These are phyloP conservation scores for Saccharomycopsis sp. DNA, from an alignment of 805 yeast species.

Conservation along the genomic window DNA sequence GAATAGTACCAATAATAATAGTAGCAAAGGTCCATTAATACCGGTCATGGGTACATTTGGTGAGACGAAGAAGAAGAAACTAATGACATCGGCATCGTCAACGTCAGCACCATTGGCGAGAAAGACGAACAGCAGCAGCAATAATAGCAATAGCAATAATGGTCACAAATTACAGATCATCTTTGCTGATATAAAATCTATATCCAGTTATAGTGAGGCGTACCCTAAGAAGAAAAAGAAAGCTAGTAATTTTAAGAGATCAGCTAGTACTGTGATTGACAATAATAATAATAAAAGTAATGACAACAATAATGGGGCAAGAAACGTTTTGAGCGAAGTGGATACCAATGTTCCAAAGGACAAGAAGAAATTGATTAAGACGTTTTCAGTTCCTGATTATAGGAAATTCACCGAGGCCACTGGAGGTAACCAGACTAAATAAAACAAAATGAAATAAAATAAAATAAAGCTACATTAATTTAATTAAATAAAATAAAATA, in stretches of 20 bases:
- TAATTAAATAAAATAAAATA: too few relatives aligned
- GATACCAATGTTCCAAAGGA: neutral
- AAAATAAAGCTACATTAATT: too few relatives aligned
- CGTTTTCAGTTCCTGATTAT: neutral
- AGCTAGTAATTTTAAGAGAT: neutral
- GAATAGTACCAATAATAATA: neutral
- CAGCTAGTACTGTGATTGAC: too few relatives aligned
- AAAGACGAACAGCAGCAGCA: neutral
- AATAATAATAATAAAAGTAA: neutral
- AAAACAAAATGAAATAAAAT: too few relatives aligned
- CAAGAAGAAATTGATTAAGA: neutral
- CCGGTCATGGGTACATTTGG: slow-evolving; percentile 21
- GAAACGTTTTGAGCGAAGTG: neutral
- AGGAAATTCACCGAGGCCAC: neutral
- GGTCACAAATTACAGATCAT: slow-evolving; percentile 14
- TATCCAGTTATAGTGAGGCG: slow-evolving; percentile 2
- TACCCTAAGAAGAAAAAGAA: slow-evolving; percentile 1
- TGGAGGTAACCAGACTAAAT: too few relatives aligned
- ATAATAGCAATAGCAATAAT: neutral
- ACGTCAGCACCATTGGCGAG: neutral
- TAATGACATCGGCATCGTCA: neutral
- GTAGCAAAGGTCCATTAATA: neutral
- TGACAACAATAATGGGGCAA: neutral
- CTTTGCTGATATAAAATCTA: slow-evolving; percentile 16
- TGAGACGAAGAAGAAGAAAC: slow-evolving; percentile 1